Base-by-base conservation (phyloP, 2,329 filamentous ascomycete genomes). In the Alternaria viburni region DNA sequence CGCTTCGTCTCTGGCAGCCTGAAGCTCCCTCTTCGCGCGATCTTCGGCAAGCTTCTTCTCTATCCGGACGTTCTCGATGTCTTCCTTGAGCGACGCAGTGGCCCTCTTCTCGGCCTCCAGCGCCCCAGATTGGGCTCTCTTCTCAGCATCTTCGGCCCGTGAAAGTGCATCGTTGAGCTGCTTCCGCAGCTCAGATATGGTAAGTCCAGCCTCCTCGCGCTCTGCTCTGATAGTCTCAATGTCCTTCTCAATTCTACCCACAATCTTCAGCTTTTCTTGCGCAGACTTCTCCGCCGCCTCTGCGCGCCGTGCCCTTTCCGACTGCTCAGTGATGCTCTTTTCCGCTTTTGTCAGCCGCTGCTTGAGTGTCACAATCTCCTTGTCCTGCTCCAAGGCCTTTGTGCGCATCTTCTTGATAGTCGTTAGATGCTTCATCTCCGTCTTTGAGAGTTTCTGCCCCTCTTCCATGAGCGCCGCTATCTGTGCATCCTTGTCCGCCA, bases 391-490 rank as follows among this genome's bases (percentile, higher is more conserved):
- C 11, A 77, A 69, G 13, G 83, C 74, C 68, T 87, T 86, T 52
- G 82, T 77, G 13, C 87, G 84, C 62, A 98, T 81, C 74, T 93
- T 94, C 79, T 96, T 97, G 72, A 98, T 92, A 5, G 90, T 90
- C 6, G 88, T 88, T 64, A 95, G 86, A 67, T 96, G 90, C 74
- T 93, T 93, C 79, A 97, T 88, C 77, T 99, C 96, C 0, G 88
- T 91, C 71, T 91, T 92, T 2, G 93, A 94, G 9, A 98, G 85
- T 69, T 91, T 93, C 72, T 96, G 92, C 0, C 96, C 96, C 82
- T 99, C 96, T 71, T 97, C 91, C 85, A 99, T 91, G 12, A 99
- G 83, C 50, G 94, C 83, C 3, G 94, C 93, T 72, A 98, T 96
- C 77, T 92, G 92, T 71, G 95, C 90, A 72, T 98, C 94, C 75